These are phyloP conservation scores for Turritis glabra DNA, from an alignment of 345 rosid species.

Conservation along the genomic window DNA sequence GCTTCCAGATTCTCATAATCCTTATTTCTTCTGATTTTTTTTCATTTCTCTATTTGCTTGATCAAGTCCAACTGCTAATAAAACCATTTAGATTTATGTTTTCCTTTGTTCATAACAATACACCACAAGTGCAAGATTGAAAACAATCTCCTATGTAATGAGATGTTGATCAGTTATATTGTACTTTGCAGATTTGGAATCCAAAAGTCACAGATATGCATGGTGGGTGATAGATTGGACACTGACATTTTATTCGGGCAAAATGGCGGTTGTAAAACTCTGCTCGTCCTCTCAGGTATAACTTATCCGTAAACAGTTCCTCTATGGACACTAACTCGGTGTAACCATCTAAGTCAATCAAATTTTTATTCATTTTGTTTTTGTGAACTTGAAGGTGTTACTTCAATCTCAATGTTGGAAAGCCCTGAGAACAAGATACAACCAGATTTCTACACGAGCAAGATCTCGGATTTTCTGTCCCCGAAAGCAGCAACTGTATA, in stretches of 20 bases:
- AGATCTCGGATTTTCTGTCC: conserved; percentile 79
- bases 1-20: neutral
- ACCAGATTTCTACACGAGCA: conserved; percentile 86
- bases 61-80: neutral
- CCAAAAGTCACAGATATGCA: conserved; percentile 86
- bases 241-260: conserved; percentile 93
- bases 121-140: neutral
- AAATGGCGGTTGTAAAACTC: conserved; percentile 93
- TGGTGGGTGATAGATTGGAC: conserved; percentile 97
- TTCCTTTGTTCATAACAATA: neutral
- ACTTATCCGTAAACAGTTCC: neutral
- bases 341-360: neutral
- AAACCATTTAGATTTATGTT: neutral
- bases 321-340: neutral
- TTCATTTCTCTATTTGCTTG: neutral
- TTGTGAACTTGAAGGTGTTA: conserved; percentile 58
- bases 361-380: neutral
- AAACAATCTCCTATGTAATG: neutral
- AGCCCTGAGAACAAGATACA: conserved; percentile 70
- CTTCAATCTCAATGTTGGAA: conserved; percentile 70
- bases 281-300: conserved; percentile 90
- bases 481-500: conserved; percentile 72
- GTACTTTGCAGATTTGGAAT: conserved; percentile 68
- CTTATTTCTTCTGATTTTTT: neutral
- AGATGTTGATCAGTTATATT: conserved; percentile 16